Base-by-base conservation (phyloP, 306 rosid species). In the Corylus americana region DNA sequence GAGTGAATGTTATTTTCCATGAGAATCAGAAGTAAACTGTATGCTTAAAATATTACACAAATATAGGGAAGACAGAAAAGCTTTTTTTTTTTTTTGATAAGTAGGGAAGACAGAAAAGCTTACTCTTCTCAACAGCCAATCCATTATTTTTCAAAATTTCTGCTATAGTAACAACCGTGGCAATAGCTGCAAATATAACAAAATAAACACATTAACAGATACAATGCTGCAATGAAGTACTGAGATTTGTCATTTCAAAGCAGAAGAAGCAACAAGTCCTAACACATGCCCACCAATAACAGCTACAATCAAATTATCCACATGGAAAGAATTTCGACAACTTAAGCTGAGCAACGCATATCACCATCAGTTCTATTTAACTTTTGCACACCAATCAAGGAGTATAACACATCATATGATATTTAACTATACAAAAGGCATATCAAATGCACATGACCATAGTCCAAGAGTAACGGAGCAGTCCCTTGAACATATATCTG, bases 61-160 rank as follows among this genome's bases (percentile, higher is more conserved):
- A 18, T 18, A 54, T 11, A 39, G 4, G 51, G 20, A 8, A 20
- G 20, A 16, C 16, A 11, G 11, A 6, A 70, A 64, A 31, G 78
- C 79, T 83, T 79, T 22, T 22, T 22, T 22, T 22, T 22, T 22
- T 22, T 22, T 22, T 22, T 22, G 25, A 22, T 22, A 22, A 22
- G 25, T 11, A 39, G 4, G 51, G 20, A 8, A 20, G 20, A 16
- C 16, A 11, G 11, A 6, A 70, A 64, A 31, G 78, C 79, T 83
- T 79, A 87, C 92, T 89, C 90, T 87, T 89, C 81, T 89, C 92
- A 62, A 87, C 72, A 74, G 90, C 89, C 75, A 89, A 77, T 72
- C 92, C 92, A 61, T 89, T 89, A 74, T 87, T 89, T 68, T 89
- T 89, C 86, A 89, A 81, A 79, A 89, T 89, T 81, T 89, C 92